Evolutionary conservation across 2,329 filamentous ascomycete species (phyloP), one percentile per base, ranked within the genome.

Genomic region (Sporothrix pallida): DNA sequence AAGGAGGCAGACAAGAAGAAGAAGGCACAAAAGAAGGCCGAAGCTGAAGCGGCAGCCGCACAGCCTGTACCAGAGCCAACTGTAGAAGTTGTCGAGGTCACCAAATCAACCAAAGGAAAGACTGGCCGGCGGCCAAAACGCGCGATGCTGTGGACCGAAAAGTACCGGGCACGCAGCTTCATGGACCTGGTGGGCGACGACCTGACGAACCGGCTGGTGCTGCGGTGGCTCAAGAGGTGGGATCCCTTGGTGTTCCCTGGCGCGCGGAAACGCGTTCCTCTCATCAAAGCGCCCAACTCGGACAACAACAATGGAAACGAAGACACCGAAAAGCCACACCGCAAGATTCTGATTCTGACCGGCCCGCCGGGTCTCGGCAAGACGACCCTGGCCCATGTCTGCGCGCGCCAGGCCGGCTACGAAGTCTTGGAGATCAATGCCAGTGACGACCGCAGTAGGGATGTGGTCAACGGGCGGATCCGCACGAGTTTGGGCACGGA

Each of bases 371-470:
- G 96, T 1, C 85, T 99, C 12, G 96, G 96, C 42, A 99, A 99
- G 84, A 99, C 96, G 0, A 99, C 96, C 0, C 82, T 99, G 67
- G 96, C 96, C 1, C 96, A 99, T 82, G 96, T 99, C 0, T 98
- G 96, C 80, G 97, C 97, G 0, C 91, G 87, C 77, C 96, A 99
- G 82, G 96, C 96, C 5, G 96, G 96, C 0, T 99, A 99, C 78
- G 96, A 98, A 79, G 93, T 97, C 0, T 88, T 98, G 80, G 96
- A 99, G 81, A 97, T 99, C 83, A 99, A 99, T 78, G 96, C 97
- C 9, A 98, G 95, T 78, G 96, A 99, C 79, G 97, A 99, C 80
- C 88, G 96, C 78, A 97, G 94, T 79, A 88, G 89, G 44, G 91
- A 95, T 79, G 94, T 99, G 1, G 96, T 99, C 50, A 96, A 93